phyloP scores from a whole-genome alignment of 768 basidiomycete species.

The Amanita phalloides region DNA sequence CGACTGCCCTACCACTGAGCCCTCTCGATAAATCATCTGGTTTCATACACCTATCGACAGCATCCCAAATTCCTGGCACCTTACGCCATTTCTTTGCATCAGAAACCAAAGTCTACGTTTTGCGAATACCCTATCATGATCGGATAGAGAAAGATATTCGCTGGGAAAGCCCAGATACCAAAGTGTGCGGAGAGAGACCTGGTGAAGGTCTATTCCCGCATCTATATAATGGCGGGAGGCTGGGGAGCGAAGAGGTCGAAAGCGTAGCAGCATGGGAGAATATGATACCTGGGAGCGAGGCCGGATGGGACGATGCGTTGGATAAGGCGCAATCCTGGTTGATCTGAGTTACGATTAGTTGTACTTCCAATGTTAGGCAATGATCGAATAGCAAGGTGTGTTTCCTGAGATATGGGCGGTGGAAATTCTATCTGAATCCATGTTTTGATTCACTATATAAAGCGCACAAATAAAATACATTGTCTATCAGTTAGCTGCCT shows the following conservation, averaged over 20 bases:
- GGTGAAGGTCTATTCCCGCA: constrained; percentile 43
- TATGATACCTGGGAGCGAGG: constrained; percentile 6
- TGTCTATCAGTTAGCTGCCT: no score
- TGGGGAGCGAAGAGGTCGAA: constrained; percentile 37
- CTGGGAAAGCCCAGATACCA: constrained; percentile 36
- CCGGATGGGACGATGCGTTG: constrained; percentile 22
- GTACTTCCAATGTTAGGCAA: no score
- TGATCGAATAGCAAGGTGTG: no score
- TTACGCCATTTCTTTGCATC: constrained; percentile 33
- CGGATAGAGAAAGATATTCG: constrained; percentile 26
- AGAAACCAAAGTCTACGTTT: constrained; percentile 27
- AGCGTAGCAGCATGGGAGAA: constrained; percentile 21
- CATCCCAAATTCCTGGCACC: constrained; percentile 36
- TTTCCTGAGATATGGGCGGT: no score
- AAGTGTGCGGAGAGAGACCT: constrained; percentile 31
- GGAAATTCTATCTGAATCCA: no score
- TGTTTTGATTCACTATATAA: no score
- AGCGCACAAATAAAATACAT: no score
- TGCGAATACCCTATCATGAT: constrained; percentile 29
- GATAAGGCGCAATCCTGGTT: constrained; percentile 17
- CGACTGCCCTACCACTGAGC: constrained; percentile 37
- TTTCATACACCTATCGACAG: constrained; percentile 48
- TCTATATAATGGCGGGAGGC: constrained; percentile 30
- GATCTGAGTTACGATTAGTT: constrained; percentile 9
- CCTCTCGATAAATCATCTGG: constrained; percentile 32